Conservation (phyloP, 2,329 filamentous ascomycete species). For the Stromatinia cepivora region DNA sequence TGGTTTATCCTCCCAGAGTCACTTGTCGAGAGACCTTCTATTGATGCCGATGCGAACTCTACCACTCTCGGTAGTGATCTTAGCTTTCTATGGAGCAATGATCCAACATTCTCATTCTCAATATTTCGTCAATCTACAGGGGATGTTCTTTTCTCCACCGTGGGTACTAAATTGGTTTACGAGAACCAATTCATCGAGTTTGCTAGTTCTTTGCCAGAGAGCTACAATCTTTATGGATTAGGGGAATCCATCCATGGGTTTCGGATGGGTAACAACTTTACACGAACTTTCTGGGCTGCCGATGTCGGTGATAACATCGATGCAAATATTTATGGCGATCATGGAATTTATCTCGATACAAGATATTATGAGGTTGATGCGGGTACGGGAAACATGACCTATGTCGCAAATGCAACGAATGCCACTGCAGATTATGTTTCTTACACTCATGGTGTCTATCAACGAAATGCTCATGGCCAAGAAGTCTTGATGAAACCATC, state of each 20-base stretch:
- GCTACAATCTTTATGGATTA: conserved; percentile 75
- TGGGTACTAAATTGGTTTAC: conserved; percentile 64
- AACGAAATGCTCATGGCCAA: conserved; percentile 74
- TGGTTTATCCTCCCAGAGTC: conserved; percentile 67
- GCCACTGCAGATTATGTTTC: conserved; percentile 58
- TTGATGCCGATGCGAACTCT: conserved; percentile 44
- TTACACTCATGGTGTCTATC: conserved; percentile 73
- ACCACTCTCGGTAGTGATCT: conserved; percentile 54
- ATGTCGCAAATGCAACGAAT: conserved; percentile 56
- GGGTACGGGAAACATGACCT: conserved; percentile 50
- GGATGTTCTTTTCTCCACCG: conserved; percentile 68
- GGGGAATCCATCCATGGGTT: conserved; percentile 72
- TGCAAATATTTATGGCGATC: conserved; percentile 62
- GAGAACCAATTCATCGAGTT: conserved; percentile 80
- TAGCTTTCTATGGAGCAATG: conserved; percentile 54
- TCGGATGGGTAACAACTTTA: conserved; percentile 71
- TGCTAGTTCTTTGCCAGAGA: conserved; percentile 61
- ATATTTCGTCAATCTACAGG: conserved; percentile 59
- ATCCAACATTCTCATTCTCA: conserved; percentile 66
- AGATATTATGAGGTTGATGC: conserved; percentile 64
- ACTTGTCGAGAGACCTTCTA: conserved; percentile 47
- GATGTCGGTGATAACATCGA: conserved; percentile 67
- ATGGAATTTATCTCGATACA: conserved; percentile 79
- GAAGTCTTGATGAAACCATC: conserved; percentile 65
- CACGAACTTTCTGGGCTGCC: conserved; percentile 66